Conservation (phyloP, 2,329 filamentous ascomycete genomes). For the Venturia oleaginea region DNA sequence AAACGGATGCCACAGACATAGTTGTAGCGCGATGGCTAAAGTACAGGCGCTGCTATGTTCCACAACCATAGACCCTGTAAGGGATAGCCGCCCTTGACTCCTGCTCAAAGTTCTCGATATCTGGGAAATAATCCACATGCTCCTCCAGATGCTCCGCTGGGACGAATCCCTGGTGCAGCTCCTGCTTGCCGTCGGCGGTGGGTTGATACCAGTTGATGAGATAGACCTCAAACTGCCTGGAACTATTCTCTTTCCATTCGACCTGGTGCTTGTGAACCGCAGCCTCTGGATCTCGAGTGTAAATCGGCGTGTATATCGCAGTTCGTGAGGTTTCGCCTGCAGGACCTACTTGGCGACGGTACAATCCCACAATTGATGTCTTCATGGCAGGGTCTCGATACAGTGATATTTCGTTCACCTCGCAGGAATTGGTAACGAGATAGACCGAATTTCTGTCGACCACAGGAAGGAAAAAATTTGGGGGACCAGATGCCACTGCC, state of each 20-base stretch:
- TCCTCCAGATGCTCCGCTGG: background rate
- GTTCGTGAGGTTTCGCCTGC: background rate
- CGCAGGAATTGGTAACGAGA: background rate
- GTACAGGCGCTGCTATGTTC: too few species aligned
- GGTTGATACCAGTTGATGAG: background rate
- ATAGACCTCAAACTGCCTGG: background rate
- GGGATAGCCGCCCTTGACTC: background rate
- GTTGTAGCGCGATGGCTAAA: too few species aligned
- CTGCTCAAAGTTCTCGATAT: background rate
- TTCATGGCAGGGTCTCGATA: background rate
- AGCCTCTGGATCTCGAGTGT: background rate
- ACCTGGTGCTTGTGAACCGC: background rate
- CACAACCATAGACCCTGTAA: too few species aligned
- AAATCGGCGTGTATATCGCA: background rate
- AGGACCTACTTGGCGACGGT: background rate
- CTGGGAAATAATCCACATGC: background rate
- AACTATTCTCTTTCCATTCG: background rate
- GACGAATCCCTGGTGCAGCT: background rate
- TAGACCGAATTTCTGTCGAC: background rate
- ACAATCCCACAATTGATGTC: background rate
- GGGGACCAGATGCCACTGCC: too few species aligned
- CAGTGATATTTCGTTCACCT: background rate
- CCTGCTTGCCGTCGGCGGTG: background rate
- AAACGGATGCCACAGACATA: too few species aligned
- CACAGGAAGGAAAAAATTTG: background rate